phyloP scores from a whole-genome alignment of 2,329 filamentous ascomycete species.

The Alternaria atra region DNA sequence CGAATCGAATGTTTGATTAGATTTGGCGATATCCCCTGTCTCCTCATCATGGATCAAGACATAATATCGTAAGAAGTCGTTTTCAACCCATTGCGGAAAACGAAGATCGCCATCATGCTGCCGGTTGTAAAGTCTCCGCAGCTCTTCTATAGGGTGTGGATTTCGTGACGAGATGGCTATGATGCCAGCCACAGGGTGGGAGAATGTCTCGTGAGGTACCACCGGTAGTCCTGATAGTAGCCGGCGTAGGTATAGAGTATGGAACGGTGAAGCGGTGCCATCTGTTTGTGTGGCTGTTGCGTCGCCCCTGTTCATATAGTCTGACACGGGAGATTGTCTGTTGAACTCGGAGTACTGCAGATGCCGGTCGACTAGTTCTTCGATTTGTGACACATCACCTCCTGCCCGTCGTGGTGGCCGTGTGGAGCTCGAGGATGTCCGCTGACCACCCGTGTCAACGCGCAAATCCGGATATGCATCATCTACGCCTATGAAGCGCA shows the following conservation, averaged over 20 bases:
- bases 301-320: conserved; percentile 54
- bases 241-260: conserved; percentile 83
- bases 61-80: conserved; percentile 94
- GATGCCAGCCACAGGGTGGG: conserved; percentile 91
- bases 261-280: conserved; percentile 74
- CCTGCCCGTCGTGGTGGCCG: conserved; percentile 54
- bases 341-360: conserved; percentile 75
- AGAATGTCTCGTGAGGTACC: conserved; percentile 88
- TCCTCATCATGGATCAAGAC: conserved; percentile 97
- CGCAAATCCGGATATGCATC: conserved; percentile 57
- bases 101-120: conserved; percentile 79
- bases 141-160: conserved; percentile 81
- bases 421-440: conserved; percentile 35
- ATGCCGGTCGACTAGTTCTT: conserved; percentile 82
- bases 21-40: conserved; percentile 88
- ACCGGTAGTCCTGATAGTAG: conserved; percentile 81
- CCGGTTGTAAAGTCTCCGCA: conserved; percentile 82
- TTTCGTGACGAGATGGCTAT: conserved; percentile 95
- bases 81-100: conserved; percentile 85
- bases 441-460: conserved; percentile 33
- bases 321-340: conserved; percentile 45
- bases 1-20: conserved; percentile 90
- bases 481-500: conserved; percentile 82
- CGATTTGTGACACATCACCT: conserved; percentile 72
- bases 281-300: conserved; percentile 25